Evolutionary conservation across 2,329 filamentous ascomycete species (phyloP).

Genomic region (Pochonia chlamydosporia): DNA sequence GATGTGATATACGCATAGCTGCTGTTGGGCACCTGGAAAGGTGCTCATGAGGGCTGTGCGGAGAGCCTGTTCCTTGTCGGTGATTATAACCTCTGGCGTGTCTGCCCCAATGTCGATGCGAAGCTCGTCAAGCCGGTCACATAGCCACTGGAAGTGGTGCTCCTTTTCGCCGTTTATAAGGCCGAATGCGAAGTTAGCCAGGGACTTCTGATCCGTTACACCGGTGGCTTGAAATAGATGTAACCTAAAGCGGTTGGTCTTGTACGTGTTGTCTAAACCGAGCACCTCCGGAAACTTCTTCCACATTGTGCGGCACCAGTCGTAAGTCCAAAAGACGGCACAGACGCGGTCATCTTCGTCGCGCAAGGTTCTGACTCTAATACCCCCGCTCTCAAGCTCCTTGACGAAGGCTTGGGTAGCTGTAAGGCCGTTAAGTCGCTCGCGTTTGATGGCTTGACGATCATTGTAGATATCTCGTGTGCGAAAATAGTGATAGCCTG

Average conservation of each 20-base stretch:
- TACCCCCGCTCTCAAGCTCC: background rate
- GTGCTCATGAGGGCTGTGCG: too few relatives aligned
- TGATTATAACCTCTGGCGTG: background rate
- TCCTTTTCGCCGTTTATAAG: constrained; percentile 1
- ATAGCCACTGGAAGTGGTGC: constrained; percentile 1
- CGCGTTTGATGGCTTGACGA: background rate
- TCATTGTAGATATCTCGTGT: background rate
- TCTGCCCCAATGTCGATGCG: background rate
- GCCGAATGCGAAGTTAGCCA: background rate
- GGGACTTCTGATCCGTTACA: background rate
- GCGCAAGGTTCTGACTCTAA: background rate
- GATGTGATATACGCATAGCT: too few relatives aligned
- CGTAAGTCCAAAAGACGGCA: background rate
- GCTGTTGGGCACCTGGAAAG: too few relatives aligned
- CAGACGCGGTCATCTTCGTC: background rate
- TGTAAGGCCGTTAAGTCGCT: background rate
- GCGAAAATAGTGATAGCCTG: background rate
- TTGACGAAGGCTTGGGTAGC: background rate
- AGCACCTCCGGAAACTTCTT: constrained; percentile 8
- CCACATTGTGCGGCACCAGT: constrained; percentile 4
- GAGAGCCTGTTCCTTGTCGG: too few relatives aligned
- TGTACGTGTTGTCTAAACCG: constrained; percentile 9
- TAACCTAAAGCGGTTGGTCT: constrained; percentile 8
- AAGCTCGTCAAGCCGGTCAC: constrained; percentile 1
- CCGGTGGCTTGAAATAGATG: constrained; percentile 8